These are phyloP conservation scores for Komagataella phaffii DNA, from an alignment of 805 yeast species.

Conservation along the genomic window DNA sequence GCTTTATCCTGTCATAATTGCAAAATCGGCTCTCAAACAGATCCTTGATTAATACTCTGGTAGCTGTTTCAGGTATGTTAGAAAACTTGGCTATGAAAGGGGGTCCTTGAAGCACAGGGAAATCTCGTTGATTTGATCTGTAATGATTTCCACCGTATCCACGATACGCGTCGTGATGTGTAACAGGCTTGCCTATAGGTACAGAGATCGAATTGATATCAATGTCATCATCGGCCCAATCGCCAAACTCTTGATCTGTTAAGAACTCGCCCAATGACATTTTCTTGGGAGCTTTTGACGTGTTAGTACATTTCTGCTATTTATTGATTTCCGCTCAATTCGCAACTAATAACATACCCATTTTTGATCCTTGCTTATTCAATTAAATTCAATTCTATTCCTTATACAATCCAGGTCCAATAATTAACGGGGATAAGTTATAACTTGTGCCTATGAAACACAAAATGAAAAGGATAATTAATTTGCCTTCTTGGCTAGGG, in stretches of 20 bases:
- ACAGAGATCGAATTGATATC: slow-evolving; percentile 49
- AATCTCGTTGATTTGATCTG: neutral
- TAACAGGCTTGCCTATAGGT: slow-evolving; percentile 13
- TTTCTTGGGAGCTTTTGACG: slow-evolving; percentile 14
- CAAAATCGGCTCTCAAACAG: slow-evolving; percentile 52
- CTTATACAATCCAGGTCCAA: neutral
- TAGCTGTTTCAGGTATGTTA: slow-evolving; percentile 43
- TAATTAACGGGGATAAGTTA: neutral
- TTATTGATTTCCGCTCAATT: neutral
- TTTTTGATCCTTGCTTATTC: neutral
- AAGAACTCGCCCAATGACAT: slow-evolving; percentile 33
- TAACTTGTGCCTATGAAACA: neutral
- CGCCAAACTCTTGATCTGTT: slow-evolving; percentile 30
- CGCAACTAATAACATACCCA: neutral
- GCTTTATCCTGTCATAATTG: slow-evolving; percentile 41
- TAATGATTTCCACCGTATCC: neutral
- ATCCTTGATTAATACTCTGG: slow-evolving; percentile 38
- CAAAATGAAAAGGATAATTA: neutral
- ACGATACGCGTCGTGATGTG: neutral
- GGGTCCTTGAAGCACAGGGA: slow-evolving; percentile 19
- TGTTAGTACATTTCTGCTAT: neutral
- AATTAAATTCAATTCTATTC: neutral
- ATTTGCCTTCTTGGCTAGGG: neutral
- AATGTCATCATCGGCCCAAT: slow-evolving; percentile 64
- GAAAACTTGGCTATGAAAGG: slow-evolving; percentile 56